Evolutionary conservation across 345 rosid genomes (phyloP).

Genomic region (Euphorbia lathyris): DNA sequence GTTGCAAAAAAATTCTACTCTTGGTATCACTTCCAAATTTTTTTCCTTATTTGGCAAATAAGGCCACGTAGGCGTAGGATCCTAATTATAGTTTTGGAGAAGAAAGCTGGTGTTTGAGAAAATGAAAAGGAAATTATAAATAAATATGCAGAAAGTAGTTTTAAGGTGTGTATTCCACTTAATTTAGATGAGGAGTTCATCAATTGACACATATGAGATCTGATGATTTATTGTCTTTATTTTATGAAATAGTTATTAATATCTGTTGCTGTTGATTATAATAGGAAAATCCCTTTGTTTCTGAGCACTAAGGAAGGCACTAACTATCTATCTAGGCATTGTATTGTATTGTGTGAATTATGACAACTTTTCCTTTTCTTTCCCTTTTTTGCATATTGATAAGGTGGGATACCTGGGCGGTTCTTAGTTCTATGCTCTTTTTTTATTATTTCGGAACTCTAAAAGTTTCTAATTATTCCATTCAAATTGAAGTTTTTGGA

Average conservation of each 20-base stretch:
- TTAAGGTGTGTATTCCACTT: constrained; percentile 15
- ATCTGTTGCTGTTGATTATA: neutral
- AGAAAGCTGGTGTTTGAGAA: too few species aligned
- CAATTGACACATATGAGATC: neutral
- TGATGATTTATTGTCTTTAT: neutral
- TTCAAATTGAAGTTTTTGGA: neutral
- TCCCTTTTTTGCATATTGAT: constrained; percentile 4
- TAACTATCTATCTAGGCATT: neutral
- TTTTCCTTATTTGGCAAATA: too few species aligned
- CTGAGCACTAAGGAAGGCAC: constrained; percentile 4
- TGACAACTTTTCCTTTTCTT: neutral
- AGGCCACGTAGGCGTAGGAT: too few species aligned
- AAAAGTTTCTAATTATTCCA: neutral
- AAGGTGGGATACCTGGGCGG: neutral
- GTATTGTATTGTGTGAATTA: neutral
- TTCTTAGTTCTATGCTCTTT: neutral
- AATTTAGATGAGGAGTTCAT: neutral
- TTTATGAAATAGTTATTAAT: neutral
- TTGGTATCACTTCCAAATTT: too few species aligned
- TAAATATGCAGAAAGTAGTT: neutral
- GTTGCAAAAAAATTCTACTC: too few species aligned
- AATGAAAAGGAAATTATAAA: too few species aligned
- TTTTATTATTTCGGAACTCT: neutral
- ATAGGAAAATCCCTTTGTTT: neutral
- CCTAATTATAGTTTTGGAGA: too few species aligned